Conservation (phyloP, 306 rosid genomes). For the Glycine soja region DNA sequence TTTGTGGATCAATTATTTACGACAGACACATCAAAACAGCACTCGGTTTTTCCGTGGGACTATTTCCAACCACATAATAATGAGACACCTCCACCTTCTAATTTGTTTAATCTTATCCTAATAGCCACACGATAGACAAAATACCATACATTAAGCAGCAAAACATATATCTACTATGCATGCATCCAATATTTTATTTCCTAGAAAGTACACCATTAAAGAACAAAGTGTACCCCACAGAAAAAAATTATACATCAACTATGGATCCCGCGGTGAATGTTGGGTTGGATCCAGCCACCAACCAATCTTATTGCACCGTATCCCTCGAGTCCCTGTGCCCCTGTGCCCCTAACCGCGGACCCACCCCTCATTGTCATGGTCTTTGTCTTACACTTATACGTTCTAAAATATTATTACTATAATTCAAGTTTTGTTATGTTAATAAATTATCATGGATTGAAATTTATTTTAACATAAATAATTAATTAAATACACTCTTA, state of each 20-base stretch:
- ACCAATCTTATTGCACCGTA: constrained; percentile 16
- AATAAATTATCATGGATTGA: too few species aligned
- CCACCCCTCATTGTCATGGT: not conserved
- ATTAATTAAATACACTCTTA: too few species aligned
- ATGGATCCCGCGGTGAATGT: not conserved
- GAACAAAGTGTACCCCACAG: constrained; percentile 18
- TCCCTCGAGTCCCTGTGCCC: not conserved
- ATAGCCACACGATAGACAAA: constrained; percentile 29
- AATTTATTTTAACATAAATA: too few species aligned
- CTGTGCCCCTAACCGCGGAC: constrained; percentile 2
- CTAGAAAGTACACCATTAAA: not conserved
- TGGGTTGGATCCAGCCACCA: constrained; percentile 56
- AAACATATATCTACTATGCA: too few species aligned
- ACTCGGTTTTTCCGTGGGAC: not conserved
- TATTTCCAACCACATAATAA: constrained; percentile 45
- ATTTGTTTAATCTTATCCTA: constrained; percentile 4
- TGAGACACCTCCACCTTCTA: not conserved
- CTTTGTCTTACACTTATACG: not conserved
- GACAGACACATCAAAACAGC: constrained; percentile 11
- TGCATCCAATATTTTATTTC: not conserved
- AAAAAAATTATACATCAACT: not conserved
- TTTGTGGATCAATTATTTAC: not conserved
- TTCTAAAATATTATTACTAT: not conserved
- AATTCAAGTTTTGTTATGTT: not conserved
- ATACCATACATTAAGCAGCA: not conserved